Conservation (phyloP, 139 green algal species). For the Mychonastes homosphaera region DNA sequence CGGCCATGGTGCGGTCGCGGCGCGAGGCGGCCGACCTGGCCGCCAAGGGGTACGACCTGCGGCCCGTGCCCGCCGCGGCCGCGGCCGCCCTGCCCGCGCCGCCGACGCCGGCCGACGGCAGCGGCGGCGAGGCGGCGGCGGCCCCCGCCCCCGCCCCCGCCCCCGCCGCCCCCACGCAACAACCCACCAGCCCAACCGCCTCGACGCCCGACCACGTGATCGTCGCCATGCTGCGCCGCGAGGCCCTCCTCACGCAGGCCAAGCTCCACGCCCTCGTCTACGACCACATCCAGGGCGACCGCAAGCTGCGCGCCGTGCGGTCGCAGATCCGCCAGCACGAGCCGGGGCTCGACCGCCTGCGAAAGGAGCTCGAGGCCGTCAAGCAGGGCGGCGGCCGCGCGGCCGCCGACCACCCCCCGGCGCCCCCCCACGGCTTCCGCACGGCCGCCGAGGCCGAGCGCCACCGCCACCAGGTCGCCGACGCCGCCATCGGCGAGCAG, state of each 20-base stretch:
- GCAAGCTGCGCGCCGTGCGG: constrained; percentile 12
- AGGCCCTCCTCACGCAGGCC: constrained; percentile 63
- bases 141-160: neutral
- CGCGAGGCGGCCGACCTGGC: constrained; percentile 40
- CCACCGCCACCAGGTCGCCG: constrained; percentile 51
- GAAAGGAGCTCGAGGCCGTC: constrained; percentile 67
- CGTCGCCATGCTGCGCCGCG: constrained; percentile 53
- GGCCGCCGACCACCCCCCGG: constrained; percentile 41
- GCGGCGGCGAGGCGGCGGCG: neutral
- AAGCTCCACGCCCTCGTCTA: constrained; percentile 68
- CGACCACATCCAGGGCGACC: constrained; percentile 42
- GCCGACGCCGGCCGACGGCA: neutral
- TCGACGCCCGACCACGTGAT: constrained; percentile 47
- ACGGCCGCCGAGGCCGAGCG: constrained; percentile 69
- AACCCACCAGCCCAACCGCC: no score
- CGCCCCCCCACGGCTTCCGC: constrained; percentile 57
- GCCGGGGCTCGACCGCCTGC: constrained; percentile 75
- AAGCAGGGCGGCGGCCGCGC: no score
- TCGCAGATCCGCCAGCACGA: constrained; percentile 42
- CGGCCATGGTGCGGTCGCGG: constrained; percentile 55
- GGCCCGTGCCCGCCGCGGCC: constrained; percentile 7
- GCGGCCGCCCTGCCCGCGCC: constrained; percentile 11
- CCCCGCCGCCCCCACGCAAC: neutral
- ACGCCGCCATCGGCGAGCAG: constrained; percentile 68
- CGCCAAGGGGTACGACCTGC: constrained; percentile 37